phyloP scores from a whole-genome alignment of 2,329 filamentous ascomycete genomes.

The Fusarium duplospermum region DNA sequence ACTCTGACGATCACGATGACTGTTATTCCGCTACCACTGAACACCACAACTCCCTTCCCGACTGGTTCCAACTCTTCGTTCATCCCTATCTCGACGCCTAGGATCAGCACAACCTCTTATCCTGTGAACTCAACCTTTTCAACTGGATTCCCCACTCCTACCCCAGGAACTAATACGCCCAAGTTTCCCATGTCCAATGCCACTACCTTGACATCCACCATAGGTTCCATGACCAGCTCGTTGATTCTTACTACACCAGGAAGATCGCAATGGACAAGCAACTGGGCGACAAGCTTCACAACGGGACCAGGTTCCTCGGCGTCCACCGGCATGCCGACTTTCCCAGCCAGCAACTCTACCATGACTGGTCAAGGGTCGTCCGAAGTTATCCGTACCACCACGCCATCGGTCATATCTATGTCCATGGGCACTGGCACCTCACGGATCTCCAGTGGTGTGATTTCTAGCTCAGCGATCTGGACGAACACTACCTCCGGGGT shows the following conservation, averaged over 20 bases:
- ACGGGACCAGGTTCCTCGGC: background rate
- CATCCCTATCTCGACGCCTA: background rate
- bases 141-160: constrained; percentile 6
- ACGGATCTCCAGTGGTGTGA: constrained; percentile 21
- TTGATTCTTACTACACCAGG: constrained; percentile 19
- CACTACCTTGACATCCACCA: constrained; percentile 7
- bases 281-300: constrained; percentile 26
- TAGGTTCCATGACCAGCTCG: constrained; percentile 3
- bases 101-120: constrained; percentile 4
- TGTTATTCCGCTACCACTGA: constrained; percentile 10
- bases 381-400: constrained; percentile 16
- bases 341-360: constrained; percentile 29
- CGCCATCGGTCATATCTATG: constrained; percentile 10
- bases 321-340: constrained; percentile 7
- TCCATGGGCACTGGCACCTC: constrained; percentile 27
- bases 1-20: constrained; percentile 4
- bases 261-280: constrained; percentile 21
- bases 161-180: constrained; percentile 11
- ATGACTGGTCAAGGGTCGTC: constrained; percentile 12
- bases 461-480: constrained; percentile 27
- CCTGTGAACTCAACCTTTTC: constrained; percentile 21
- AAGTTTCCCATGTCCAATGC: constrained; percentile 31
- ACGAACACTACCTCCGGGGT: constrained; percentile 26
- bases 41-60: constrained; percentile 2
- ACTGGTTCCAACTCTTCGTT: constrained; percentile 1